Conservation (phyloP, 225 moss, liverwort and hornwort species). For the Antitrichia curtipendula region DNA sequence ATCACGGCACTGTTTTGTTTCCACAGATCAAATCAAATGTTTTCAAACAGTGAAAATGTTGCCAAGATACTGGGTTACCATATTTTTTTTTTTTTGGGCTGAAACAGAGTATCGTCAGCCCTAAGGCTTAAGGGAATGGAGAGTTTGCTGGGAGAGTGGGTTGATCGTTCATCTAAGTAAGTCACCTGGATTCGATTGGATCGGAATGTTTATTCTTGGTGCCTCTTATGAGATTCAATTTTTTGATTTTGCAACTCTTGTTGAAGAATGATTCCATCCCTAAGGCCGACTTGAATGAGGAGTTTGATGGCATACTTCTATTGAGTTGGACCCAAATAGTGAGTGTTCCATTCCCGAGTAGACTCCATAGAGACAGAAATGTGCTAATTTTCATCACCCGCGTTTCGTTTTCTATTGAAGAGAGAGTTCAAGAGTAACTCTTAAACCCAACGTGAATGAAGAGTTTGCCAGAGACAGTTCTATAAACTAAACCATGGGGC, state of each 20-base stretch:
- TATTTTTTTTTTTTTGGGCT: background rate
- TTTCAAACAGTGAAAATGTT: background rate
- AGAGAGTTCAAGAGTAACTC: background rate
- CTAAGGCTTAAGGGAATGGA: background rate
- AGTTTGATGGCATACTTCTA: background rate
- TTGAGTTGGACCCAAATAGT: background rate
- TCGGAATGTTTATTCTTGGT: background rate
- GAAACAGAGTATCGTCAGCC: background rate
- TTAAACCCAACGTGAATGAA: background rate
- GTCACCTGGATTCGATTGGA: background rate
- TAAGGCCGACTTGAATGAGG: background rate
- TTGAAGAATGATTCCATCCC: background rate
- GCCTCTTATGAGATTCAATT: background rate
- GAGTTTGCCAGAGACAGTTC: no score
- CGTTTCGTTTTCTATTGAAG: background rate
- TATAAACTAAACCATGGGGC: background rate
- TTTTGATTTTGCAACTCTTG: background rate
- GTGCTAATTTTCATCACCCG: background rate
- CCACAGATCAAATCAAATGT: background rate
- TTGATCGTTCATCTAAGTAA: background rate
- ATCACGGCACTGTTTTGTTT: background rate
- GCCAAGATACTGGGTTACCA: background rate
- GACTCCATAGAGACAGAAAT: background rate
- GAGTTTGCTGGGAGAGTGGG: background rate
- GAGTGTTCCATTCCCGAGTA: background rate